Percentiles rank a stretch among this genome's conserved stretches.
phyloP scores from a whole-genome alignment of 2,329 filamentous ascomycete genomes.

The Fusarium fujikuroi region DNA sequence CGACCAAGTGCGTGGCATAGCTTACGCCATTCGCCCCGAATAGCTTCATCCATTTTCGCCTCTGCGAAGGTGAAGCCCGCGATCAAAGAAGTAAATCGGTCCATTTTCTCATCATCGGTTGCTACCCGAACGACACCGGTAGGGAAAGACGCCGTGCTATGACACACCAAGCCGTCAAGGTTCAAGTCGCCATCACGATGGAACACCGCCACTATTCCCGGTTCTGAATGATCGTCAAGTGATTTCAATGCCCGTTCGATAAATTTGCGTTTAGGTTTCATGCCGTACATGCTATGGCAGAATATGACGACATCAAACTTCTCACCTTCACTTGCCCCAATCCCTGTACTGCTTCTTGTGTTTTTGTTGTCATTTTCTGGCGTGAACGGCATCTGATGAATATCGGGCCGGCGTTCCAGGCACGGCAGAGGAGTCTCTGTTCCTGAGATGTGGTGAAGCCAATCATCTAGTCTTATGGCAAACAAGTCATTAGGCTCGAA shows the following conservation, averaged over 20 bases:
- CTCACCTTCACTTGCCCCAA: conserved; percentile 31
- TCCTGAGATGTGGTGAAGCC: conserved; percentile 48
- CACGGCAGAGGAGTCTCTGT: conserved; percentile 50
- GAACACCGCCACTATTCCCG: conserved; percentile 62
- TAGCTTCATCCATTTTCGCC: conserved; percentile 45
- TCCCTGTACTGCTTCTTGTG: conserved; percentile 38
- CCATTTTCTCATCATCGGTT: conserved; percentile 57
- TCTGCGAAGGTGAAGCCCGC: conserved; percentile 56
- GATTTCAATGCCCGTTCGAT: conserved; percentile 61
- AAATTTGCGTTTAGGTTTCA: conserved; percentile 59
- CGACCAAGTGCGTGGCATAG: conserved; percentile 60
- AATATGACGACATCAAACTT: conserved; percentile 68
- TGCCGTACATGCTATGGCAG: conserved; percentile 73
- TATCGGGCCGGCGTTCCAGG: conserved; percentile 52
- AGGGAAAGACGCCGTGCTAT: conserved; percentile 60
- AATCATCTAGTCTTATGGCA: conserved; percentile 56
- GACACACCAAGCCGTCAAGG: conserved; percentile 60
- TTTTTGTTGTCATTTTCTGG: conserved; percentile 3
- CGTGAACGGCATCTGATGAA: conserved; percentile 55
- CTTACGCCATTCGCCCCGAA: conserved; percentile 58
- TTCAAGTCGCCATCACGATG: conserved; percentile 59
- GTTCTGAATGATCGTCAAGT: conserved; percentile 54
- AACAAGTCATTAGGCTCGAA: conserved; percentile 65
- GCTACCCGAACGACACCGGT: conserved; percentile 56
- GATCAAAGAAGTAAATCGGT: conserved; percentile 63